Percentiles rank a stretch among this genome's conserved stretches.
These are phyloP conservation scores for Arabidopsis hybrid DNA, from an alignment of 441 rosid genomes.

Conservation along the genomic window DNA sequence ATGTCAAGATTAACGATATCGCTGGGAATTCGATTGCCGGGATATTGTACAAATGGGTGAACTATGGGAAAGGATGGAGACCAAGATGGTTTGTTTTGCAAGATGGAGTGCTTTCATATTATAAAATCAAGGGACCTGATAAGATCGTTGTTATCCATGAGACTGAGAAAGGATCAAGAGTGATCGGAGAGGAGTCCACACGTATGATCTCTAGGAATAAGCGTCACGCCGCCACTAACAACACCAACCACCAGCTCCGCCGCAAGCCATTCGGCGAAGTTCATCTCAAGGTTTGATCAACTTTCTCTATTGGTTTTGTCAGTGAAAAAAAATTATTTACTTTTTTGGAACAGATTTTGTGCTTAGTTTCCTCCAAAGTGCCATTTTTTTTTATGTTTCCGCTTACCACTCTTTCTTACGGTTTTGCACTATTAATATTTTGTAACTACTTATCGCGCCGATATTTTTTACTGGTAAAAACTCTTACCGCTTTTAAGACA, in stretches of 20 bases:
- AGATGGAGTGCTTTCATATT: constrained; percentile 83
- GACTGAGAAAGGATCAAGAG: constrained; percentile 64
- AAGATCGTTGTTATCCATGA: constrained; percentile 56
- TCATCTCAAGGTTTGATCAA: constrained; percentile 56
- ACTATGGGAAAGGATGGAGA: constrained; percentile 98
- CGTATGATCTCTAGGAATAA: constrained; percentile 57
- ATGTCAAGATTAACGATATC: constrained; percentile 79
- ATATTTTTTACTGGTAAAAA: no score
- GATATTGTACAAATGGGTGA: constrained; percentile 90
- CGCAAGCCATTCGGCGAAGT: constrained; percentile 65
- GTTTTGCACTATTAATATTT: no score
- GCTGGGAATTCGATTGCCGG: constrained; percentile 90
- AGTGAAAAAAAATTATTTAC: not conserved
- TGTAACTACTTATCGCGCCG: no score
- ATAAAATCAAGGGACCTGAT: constrained; percentile 77
- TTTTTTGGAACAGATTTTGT: not conserved
- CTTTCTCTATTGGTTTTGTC: not conserved
- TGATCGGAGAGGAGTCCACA: constrained; percentile 76
- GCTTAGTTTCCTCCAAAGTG: not conserved
- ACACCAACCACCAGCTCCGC: constrained; percentile 38
- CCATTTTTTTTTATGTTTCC: no score
- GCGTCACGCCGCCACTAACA: not conserved
- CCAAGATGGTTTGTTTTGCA: constrained; percentile 87
- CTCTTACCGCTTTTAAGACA: no score
- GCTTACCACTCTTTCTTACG: no score